Base-by-base conservation (phyloP, 805 yeast genomes). In the Scheffersomyces coipomensis region DNA sequence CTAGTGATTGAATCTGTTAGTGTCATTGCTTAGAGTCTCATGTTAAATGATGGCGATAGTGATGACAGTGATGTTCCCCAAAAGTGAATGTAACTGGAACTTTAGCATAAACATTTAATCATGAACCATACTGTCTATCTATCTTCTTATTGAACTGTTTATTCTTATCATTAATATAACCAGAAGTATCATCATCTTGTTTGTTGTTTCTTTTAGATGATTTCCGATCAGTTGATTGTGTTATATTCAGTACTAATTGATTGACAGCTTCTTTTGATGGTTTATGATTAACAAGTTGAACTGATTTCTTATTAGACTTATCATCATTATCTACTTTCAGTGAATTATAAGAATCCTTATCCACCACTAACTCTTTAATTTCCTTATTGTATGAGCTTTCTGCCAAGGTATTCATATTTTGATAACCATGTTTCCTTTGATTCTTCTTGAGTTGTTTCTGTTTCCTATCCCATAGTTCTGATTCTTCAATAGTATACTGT, bases 111-210 rank as follows among this genome's bases (percentile, higher is more conserved):
- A n/a, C n/a, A n/a, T n/a, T n/a, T n/a, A n/a, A n/a, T 40, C 23
- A 22, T 43, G 21, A 21, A 17, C 71, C 74, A 48, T 79, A 81
- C 45, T 79, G 79, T 23, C 89, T 65, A 33, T 75, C 59, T 46
- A 86, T 63, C 52, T 86, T 85, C 54, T 75, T 76, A 60, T 85
- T 86, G 60, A 85, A 86, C 48, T 83, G 82, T 53, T 73, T 76
- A 66, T 86, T 86, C 58, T 81, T 82, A 46, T 81, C 88, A 54
- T 83, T 85, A 53, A 86, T 78, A 56, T 64, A 74, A 21, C 75
- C 66, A 4, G 64, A 66, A 15, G 55, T 68, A 4, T 55, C 64
- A 4, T 56, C 71, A 3, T 58, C 62, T 8, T 52, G 56, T 36
- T 63, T 52, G 37, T 52, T 56, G 41, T 58, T 61, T 46, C 74